These are phyloP conservation scores for Sutorius australiensis DNA, from an alignment of 768 basidiomycete species.

Conservation along the genomic window DNA sequence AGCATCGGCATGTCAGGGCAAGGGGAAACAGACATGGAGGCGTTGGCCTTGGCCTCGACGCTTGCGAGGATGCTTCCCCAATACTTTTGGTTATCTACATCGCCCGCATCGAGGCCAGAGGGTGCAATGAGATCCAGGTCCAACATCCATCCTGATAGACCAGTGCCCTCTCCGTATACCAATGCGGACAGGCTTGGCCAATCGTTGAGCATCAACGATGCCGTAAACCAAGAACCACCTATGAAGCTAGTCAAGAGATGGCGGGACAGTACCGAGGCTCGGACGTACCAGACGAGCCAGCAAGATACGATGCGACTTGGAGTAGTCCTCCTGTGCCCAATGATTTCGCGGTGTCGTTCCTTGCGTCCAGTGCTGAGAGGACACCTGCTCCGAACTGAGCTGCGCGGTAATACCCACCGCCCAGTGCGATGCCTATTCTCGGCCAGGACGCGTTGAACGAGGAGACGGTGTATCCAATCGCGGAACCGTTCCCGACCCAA, in stretches of 20 bases:
- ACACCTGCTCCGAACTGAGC: constrained; percentile 64
- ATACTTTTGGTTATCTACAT: constrained; percentile 46
- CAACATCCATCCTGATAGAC: constrained; percentile 52
- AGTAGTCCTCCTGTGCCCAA: constrained; percentile 64
- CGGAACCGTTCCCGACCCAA: constrained; percentile 56
- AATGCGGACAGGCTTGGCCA: constrained; percentile 56
- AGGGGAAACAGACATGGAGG: constrained; percentile 44
- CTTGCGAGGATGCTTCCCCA: constrained; percentile 53
- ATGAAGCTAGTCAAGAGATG: not conserved
- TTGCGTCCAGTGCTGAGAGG: constrained; percentile 54
- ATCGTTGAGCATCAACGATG: constrained; percentile 61
- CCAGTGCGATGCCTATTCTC: constrained; percentile 59
- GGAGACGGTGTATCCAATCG: constrained; percentile 50
- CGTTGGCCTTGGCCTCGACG: constrained; percentile 51
- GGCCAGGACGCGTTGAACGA: constrained; percentile 42
- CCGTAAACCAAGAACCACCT: constrained; percentile 69
- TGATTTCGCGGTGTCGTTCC: constrained; percentile 53
- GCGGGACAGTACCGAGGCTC: not conserved
- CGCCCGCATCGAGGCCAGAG: constrained; percentile 44
- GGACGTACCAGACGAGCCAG: constrained; percentile 58
- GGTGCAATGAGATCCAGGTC: constrained; percentile 56
- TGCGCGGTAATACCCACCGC: constrained; percentile 68
- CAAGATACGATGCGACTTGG: constrained; percentile 67
- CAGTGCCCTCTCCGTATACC: constrained; percentile 51
- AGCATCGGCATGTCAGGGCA: not conserved